Percentiles rank a stretch among this genome's conserved stretches.
These are phyloP conservation scores for Cicer pinnatifidum DNA, from an alignment of 306 rosid species.

Conservation along the genomic window DNA sequence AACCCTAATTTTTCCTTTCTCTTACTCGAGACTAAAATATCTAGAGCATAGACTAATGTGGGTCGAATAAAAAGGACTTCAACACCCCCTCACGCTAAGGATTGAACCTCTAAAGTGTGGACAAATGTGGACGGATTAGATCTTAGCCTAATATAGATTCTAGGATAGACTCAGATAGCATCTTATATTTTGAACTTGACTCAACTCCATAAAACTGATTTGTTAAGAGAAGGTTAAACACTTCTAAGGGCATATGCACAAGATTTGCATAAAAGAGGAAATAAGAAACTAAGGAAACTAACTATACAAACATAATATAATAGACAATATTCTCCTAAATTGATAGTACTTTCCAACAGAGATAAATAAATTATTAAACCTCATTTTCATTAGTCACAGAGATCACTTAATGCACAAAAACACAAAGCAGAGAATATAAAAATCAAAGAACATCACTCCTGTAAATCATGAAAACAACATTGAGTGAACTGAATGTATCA, in stretches of 20 bases:
- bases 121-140: background rate
- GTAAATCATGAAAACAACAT: constrained; percentile 14
- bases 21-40: too few relatives aligned
- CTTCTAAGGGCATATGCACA: background rate
- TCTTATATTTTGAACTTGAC: background rate
- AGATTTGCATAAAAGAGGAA: background rate
- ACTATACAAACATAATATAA: background rate
- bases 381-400: constrained; percentile 22
- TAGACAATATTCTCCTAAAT: constrained; percentile 2
- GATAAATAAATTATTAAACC: constrained; percentile 11
- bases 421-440: constrained; percentile 20
- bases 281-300: background rate
- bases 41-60: background rate
- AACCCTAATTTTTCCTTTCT: too few relatives aligned
- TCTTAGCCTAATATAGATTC: background rate
- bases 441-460: constrained; percentile 3
- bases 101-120: background rate
- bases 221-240: background rate
- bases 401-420: constrained; percentile 19
- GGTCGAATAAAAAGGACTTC: background rate
- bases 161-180: background rate
- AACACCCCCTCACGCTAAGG: background rate
- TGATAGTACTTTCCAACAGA: constrained; percentile 5
- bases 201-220: background rate
- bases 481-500: constrained; percentile 18